These are phyloP conservation scores for Paramyrothecium roridum DNA, from an alignment of 2,329 filamentous ascomycete genomes.

Conservation along the genomic window DNA sequence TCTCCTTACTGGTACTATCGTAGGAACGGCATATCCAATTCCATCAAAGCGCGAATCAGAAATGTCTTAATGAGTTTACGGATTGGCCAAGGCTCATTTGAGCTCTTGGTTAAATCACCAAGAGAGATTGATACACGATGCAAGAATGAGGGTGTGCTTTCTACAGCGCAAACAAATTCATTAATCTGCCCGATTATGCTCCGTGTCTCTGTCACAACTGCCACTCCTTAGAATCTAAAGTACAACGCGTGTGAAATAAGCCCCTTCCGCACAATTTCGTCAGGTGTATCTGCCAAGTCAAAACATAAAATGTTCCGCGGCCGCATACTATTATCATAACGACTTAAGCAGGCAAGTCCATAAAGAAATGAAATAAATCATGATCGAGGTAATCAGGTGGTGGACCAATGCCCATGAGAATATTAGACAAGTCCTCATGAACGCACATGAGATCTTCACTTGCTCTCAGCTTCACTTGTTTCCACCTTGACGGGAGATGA, in stretches of 20 bases:
- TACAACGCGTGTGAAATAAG: slow-evolving; percentile 35
- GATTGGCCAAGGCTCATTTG: no score
- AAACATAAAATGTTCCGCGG: slow-evolving; percentile 32
- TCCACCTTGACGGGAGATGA: slow-evolving; percentile 46
- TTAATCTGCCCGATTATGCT: slow-evolving; percentile 15
- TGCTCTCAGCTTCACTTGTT: slow-evolving; percentile 21
- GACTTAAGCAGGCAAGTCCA: slow-evolving; percentile 14
- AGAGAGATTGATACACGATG: no score
- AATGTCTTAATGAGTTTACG: no score
- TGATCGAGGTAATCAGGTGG: slow-evolving; percentile 7
- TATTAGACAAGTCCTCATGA: neutral
- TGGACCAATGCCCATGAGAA: slow-evolving; percentile 5
- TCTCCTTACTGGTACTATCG: no score
- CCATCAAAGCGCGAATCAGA: no score
- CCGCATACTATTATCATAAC: slow-evolving; percentile 22
- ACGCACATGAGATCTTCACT: slow-evolving; percentile 8
- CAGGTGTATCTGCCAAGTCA: slow-evolving; percentile 29
- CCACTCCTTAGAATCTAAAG: slow-evolving; percentile 31
- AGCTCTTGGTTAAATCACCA: no score
- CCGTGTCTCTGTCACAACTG: slow-evolving; percentile 15
- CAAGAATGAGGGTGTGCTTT: no score
- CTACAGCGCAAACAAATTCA: slow-evolving; percentile 1
- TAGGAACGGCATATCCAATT: no score
- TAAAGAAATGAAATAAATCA: slow-evolving; percentile 6
- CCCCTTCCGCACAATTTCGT: slow-evolving; percentile 23